Percentiles rank a stretch among this genome's conserved stretches.
Evolutionary conservation across 2,329 filamentous ascomycete genomes (phyloP).

Genomic region (Exophiala xenobiotica): DNA sequence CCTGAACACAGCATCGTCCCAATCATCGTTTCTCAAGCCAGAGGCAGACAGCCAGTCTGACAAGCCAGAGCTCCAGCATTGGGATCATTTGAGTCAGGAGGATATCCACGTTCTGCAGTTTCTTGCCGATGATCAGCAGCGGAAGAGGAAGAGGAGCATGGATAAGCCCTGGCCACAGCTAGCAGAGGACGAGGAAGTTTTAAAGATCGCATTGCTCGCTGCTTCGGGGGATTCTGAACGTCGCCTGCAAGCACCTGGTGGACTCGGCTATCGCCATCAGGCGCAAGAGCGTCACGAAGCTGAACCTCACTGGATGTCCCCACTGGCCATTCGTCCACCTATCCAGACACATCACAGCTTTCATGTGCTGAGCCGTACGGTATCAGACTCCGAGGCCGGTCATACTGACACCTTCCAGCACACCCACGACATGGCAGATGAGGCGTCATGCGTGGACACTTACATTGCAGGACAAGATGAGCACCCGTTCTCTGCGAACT

Average conservation of each 20-base stretch:
- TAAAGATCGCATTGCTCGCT: neutral
- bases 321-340: conserved; percentile 6
- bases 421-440: neutral
- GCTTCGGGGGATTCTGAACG: neutral
- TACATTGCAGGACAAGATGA: neutral
- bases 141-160: neutral
- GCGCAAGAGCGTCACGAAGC: neutral
- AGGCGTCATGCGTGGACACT: too few species aligned
- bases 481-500: neutral
- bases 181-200: conserved; percentile 1
- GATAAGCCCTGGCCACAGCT: neutral
- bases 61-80: conserved; percentile 1
- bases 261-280: conserved; percentile 1
- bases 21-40: neutral
- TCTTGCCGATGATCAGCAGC: neutral
- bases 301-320: conserved; percentile 7
- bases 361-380: conserved; percentile 1
- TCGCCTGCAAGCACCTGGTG: neutral
- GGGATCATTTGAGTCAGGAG: conserved; percentile 2
- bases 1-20: neutral
- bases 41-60: conserved; percentile 1
- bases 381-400: neutral
- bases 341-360: conserved; percentile 18
- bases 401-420: neutral
- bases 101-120: conserved; percentile 1